Percentiles rank a stretch among this genome's conserved stretches.
Evolutionary conservation across 2,329 filamentous ascomycete genomes (phyloP).

Genomic region (Trichoderma hamatum): DNA sequence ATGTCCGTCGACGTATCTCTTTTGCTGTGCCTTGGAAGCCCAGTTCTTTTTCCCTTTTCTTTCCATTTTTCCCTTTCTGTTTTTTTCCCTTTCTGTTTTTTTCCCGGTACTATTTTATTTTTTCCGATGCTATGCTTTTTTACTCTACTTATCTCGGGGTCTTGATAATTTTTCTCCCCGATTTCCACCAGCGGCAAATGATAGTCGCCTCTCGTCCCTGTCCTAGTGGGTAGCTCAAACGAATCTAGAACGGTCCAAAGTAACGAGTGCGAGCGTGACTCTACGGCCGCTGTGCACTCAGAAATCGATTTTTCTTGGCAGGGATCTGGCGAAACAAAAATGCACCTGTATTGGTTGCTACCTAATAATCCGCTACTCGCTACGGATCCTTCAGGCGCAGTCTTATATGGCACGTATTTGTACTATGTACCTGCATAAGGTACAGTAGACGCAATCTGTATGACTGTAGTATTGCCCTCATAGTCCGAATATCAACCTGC

Average conservation of each 20-base stretch:
- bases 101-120: background rate
- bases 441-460: background rate
- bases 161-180: background rate
- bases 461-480: background rate
- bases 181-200: background rate
- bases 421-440: background rate
- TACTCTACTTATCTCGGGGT: background rate
- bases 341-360: background rate
- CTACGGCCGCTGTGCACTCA: background rate
- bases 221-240: constrained; percentile 20
- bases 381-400: background rate
- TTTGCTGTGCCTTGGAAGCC: background rate
- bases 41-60: background rate
- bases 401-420: background rate
- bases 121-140: background rate
- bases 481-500: background rate
- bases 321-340: background rate
- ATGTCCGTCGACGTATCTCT: background rate
- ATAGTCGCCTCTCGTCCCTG: constrained; percentile 19
- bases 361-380: background rate
- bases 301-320: background rate
- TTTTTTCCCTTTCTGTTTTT: background rate
- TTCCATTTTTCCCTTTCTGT: background rate
- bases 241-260: constrained; percentile 29
- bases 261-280: constrained; percentile 11